Evolutionary conservation across 352 stramenopile species (phyloP), one percentile per base, ranked within the genome.

Genomic region (Globisporangium iwayamae): DNA sequence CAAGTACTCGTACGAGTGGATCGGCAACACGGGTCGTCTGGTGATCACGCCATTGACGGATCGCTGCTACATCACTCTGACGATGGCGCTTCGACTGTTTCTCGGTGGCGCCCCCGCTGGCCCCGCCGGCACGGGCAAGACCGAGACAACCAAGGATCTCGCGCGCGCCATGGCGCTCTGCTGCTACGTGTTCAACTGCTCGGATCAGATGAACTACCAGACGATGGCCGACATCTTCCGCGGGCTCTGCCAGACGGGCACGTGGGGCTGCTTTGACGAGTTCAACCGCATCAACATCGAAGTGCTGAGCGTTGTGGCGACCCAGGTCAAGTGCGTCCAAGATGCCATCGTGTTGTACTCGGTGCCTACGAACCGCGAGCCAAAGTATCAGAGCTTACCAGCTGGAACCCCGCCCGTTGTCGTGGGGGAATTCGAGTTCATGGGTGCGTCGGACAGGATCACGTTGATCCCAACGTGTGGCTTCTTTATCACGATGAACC

Each of bases 401-500:
- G 89, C 91, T 13, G 97, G 97, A 4, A 98, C 96, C 4, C 97
- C 96, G 0, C 96, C 96, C 0, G 83, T 94, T 11, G 81, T 94
- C 6, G 86, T 96, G 0, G 87, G 87, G 0, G 84, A 94, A 52
- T 96, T 94, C 38, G 86, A 94, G 57, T 96, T 96, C 56, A 95
- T 96, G 85, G 87, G 87, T 0, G 77, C 84, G 8, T 93, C 86
- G 0, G 87, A 96, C 55, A 79, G 84, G 7, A 94, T 94, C 66
- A 93, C 84, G 4, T 62, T 96, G 32, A 94, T 96, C 43, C 87
- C 87, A 11, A 96, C 85, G 1, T 95, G 87, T 52, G 91, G 91
- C 4, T 97, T 98, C 72, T 98, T 97, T 70, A 98, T 98, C 64
- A 98, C 93, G 9, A 98, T 98, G 93, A 98, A 98, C 73, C 93